Base-by-base conservation (phyloP, 192 early-diverging fungal genomes). In the Rhizophagus clarus region DNA sequence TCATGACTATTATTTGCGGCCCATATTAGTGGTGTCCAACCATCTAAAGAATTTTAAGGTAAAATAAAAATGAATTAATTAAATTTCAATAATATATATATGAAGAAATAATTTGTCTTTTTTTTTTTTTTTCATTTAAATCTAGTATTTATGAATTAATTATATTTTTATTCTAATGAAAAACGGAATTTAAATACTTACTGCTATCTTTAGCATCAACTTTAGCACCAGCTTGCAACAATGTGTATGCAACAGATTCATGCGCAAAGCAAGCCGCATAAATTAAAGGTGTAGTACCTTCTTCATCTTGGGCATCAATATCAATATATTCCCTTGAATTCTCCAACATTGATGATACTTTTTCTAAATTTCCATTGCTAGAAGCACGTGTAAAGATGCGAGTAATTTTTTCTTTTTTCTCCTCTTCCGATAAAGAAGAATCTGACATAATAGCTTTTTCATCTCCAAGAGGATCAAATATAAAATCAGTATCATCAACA, bases 21-120 rank as follows among this genome's bases (percentile, higher is more conserved):
- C 96, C 96, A 98, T 88, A 96, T 94, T 10, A 98, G 86, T 15
- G 95, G 90, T 7, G 95, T 94, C 95, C 95, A 98, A 24, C 93
- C 93, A 78, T 91, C 91, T 90, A 74, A 31, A 37, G 42, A 69
- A n/a, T 26, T 31, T 64, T 22, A 31, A 69, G 61, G 24, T 6
- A 7, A 40, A 40, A 40, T 40, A 5, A 5, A 7, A 40, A 40
- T 8, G 37, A 40, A 40, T 40, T 40, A 40, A 40, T 40, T 40
- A 40, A 40, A 40, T 40, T 49, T 47, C 14, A 15, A 49, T 15
- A 49, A n/a, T n/a, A n/a, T n/a, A n/a, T n/a, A n/a, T n/a, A n/a
- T n/a, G n/a, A n/a, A n/a, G n/a, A n/a, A n/a, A n/a, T n/a, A n/a
- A n/a, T n/a, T n/a, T n/a, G n/a, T n/a, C n/a, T n/a, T n/a, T n/a